Evolutionary conservation across 768 basidiomycete genomes (phyloP).

Genomic region (Imleria badia): DNA sequence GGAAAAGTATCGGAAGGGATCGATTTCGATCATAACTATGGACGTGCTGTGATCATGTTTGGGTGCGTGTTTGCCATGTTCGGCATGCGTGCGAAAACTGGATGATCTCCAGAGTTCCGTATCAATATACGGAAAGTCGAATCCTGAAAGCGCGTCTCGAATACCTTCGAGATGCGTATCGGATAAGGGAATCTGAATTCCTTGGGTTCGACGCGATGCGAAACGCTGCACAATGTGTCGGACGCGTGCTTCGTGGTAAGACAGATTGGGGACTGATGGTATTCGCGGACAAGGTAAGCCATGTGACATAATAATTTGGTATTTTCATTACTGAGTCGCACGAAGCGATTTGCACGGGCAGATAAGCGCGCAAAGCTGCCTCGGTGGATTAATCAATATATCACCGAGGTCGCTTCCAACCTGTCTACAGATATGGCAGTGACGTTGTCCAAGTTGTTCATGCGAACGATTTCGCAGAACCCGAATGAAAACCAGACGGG

Average conservation of each 20-base stretch:
- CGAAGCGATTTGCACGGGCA: slow-evolving; percentile 86
- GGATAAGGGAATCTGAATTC: slow-evolving; percentile 98
- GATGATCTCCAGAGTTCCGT: slow-evolving; percentile 66
- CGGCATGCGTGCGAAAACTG: background rate
- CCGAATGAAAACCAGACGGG: slow-evolving; percentile 96
- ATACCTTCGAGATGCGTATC: slow-evolving; percentile 96
- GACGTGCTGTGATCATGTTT: slow-evolving; percentile 99
- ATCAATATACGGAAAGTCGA: slow-evolving; percentile 97
- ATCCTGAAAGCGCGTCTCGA: slow-evolving; percentile 97
- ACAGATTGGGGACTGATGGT: slow-evolving; percentile 99
- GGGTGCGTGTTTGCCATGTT: slow-evolving; percentile 54
- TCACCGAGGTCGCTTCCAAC: slow-evolving; percentile 97
- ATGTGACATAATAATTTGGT: background rate
- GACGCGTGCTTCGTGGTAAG: slow-evolving; percentile 95
- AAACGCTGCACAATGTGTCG: slow-evolving; percentile 98
- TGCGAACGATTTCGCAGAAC: slow-evolving; percentile 98
- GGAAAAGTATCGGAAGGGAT: slow-evolving; percentile 99
- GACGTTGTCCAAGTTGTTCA: slow-evolving; percentile 92
- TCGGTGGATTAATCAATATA: slow-evolving; percentile 99
- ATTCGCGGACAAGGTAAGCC: slow-evolving; percentile 93
- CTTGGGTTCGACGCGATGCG: slow-evolving; percentile 99
- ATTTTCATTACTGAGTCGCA: background rate
- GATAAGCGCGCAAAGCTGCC: slow-evolving; percentile 96
- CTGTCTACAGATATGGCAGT: slow-evolving; percentile 98
- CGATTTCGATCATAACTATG: slow-evolving; percentile 99